Base-by-base conservation (phyloP, 257 asterid species). In the Cinchona pubescens region DNA sequence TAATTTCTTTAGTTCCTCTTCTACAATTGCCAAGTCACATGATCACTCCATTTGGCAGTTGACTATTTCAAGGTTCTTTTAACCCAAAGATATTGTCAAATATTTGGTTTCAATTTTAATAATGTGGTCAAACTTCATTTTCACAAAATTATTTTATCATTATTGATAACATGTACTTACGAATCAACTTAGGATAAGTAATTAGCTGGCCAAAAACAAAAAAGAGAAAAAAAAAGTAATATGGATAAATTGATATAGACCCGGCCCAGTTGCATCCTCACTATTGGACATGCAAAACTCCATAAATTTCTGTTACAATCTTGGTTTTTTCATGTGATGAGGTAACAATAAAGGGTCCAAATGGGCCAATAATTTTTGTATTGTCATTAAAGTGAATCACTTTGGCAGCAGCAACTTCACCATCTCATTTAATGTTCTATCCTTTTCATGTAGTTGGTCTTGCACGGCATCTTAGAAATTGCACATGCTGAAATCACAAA, bases 261-360 rank as follows among this genome's bases (percentile, higher is more conserved):
- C 67, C n/a, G n/a, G n/a, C n/a, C 79, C 73, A 75, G n/a, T n/a
- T 75, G 79, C 35, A 35, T 16, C 56, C 73, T 51, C 32, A n/a
- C 9, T 37, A 23, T 42, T 25, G 9, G 66, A 51, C 73, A 75
- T 15, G 42, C 60, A 64, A 75, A 30, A 34, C 61, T 73, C 40
- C 72, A 49, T 64, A 19, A 35, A 75, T 64, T 51, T 37, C 66
- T 49, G 42, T 67, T 49, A 15, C 55, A 75, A 62, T 43, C 60
- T 46, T 62, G 71, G 64, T 23, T 30, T 34, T 62, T 74, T 74
- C 71, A 73, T 61, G 34, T 43, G 38, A 46, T 23, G 64, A 61
- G n/a, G 71, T 4, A 46, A 49, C 78, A 4, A 62, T 11, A 32
- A 46, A 38, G 53, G 30, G 71, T 30, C 71, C 71, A 62, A 40